Percentiles rank a stretch among this genome's conserved stretches.
Conservation (phyloP, 495 filamentous ascomycete genomes). For the Clohesyomyces aquaticus region DNA sequence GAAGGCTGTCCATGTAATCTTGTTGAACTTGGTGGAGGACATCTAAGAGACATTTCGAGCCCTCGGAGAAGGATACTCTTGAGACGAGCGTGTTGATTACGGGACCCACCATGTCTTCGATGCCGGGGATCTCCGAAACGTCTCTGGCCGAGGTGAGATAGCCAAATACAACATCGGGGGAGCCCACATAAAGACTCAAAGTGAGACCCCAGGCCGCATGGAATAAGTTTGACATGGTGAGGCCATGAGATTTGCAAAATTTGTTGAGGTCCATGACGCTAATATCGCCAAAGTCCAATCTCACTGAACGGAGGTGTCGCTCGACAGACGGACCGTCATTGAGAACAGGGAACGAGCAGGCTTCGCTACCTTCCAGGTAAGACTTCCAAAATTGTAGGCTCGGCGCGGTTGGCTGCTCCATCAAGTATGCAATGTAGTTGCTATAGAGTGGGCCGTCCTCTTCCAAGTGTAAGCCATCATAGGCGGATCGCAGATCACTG, state of each 20-base stretch:
- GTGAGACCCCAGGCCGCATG: conserved; percentile 36
- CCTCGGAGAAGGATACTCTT: conserved; percentile 21
- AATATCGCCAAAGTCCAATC: conserved; percentile 31
- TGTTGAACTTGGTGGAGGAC: conserved; percentile 26
- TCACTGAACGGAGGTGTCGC: conserved; percentile 18
- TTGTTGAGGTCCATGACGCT: conserved; percentile 25
- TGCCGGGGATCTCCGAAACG: conserved; percentile 12
- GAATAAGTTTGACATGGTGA: conserved; percentile 36
- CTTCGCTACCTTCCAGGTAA: conserved; percentile 26
- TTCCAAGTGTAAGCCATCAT: conserved; percentile 6
- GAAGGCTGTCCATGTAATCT: conserved; percentile 30
- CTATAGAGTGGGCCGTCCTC: conserved; percentile 34
- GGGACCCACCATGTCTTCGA: conserved; percentile 34
- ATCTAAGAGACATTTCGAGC: conserved; percentile 22
- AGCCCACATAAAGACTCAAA: conserved; percentile 27
- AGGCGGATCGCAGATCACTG: conserved; percentile 30
- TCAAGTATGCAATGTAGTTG: conserved; percentile 38
- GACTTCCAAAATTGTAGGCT: conserved; percentile 59
- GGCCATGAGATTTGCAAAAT: conserved; percentile 27
- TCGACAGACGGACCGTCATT: conserved; percentile 23
- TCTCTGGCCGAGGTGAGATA: conserved; percentile 38
- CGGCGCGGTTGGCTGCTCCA: conserved; percentile 44
- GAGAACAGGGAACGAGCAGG: conserved; percentile 32
- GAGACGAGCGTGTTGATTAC: conserved; percentile 38
- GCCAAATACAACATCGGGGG: conserved; percentile 31